Conservation (phyloP, 2,329 filamentous ascomycete genomes). For the Pochonia chlamydosporia region DNA sequence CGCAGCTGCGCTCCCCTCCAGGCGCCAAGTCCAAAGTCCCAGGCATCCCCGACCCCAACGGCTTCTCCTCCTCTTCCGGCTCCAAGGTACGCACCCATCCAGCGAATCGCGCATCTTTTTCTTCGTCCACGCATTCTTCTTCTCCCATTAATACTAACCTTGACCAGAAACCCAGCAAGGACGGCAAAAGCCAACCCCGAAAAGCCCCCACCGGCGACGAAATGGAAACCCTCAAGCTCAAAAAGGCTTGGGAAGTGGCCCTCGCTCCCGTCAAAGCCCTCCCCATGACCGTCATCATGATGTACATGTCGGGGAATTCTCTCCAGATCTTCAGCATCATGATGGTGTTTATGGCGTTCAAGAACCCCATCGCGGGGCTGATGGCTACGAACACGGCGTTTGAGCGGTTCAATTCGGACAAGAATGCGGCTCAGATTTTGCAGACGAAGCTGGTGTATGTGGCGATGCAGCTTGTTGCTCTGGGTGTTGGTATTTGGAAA, state of each 20-base stretch:
- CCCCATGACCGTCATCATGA: conserved; percentile 98
- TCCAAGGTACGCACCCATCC: conserved; percentile 46
- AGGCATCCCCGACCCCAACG: conserved; percentile 77
- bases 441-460: conserved; percentile 86
- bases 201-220: conserved; percentile 71
- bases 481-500: conserved; percentile 91
- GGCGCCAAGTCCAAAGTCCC: conserved; percentile 58
- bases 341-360: conserved; percentile 99
- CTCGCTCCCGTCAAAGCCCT: conserved; percentile 88
- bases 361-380: conserved; percentile 84
- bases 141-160: not conserved
- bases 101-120: not conserved
- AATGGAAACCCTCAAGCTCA: conserved; percentile 92
- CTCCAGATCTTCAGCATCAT: conserved; percentile 99
- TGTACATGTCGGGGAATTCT: conserved; percentile 99
- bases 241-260: conserved; percentile 98
- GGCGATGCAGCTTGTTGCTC: conserved; percentile 74
- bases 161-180: conserved; percentile 44
- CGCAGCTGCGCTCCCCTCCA: conserved; percentile 69
- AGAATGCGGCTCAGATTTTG: conserved; percentile 66
- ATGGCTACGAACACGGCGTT: conserved; percentile 83
- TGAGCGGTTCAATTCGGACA: conserved; percentile 79
- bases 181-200: conserved; percentile 45
- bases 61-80: conserved; percentile 57
- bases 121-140: not conserved